Evolutionary conservation across 495 filamentous ascomycete species (phyloP).

Genomic region (Xylaria telfairii): DNA sequence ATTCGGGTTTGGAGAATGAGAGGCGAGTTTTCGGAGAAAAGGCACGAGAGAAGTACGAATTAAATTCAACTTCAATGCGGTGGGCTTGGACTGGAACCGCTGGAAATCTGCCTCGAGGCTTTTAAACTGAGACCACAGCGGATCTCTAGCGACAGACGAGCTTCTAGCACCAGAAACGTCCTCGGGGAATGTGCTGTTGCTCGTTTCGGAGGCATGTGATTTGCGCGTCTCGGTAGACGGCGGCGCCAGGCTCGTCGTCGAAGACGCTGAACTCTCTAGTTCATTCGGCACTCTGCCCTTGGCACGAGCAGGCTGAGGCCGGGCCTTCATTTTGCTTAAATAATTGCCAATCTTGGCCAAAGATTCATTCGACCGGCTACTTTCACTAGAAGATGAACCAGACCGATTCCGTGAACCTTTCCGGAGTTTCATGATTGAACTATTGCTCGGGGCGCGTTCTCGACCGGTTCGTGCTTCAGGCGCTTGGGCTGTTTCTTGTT

Average conservation of each 20-base stretch:
- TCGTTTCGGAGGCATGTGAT: constrained; percentile 39
- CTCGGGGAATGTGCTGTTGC: constrained; percentile 42
- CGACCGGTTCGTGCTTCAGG: constrained; percentile 26
- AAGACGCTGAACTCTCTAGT: constrained; percentile 46
- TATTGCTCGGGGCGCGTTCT: constrained; percentile 38
- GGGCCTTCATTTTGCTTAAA: constrained; percentile 49
- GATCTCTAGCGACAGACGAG: constrained; percentile 65
- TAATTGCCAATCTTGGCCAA: constrained; percentile 39
- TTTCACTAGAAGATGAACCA: constrained; percentile 42
- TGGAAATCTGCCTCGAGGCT: constrained; percentile 81
- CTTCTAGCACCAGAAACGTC: constrained; percentile 26
- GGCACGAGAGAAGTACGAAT: constrained; percentile 82
- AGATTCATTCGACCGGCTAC: constrained; percentile 38
- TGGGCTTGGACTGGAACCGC: constrained; percentile 78
- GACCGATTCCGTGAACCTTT: constrained; percentile 36
- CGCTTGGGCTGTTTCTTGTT: constrained; percentile 34
- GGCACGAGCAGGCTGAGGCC: constrained; percentile 45
- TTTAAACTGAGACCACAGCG: constrained; percentile 87
- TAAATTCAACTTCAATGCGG: constrained; percentile 77
- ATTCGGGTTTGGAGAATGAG: constrained; percentile 71
- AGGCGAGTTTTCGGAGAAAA: constrained; percentile 74
- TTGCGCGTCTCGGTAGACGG: constrained; percentile 40
- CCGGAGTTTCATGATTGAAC: constrained; percentile 41
- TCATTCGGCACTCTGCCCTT: constrained; percentile 38
- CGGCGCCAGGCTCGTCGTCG: constrained; percentile 44